Percentiles rank a stretch among this genome's conserved stretches.
Conservation (phyloP, 2,329 filamentous ascomycete species). For the Microdochium nivale region DNA sequence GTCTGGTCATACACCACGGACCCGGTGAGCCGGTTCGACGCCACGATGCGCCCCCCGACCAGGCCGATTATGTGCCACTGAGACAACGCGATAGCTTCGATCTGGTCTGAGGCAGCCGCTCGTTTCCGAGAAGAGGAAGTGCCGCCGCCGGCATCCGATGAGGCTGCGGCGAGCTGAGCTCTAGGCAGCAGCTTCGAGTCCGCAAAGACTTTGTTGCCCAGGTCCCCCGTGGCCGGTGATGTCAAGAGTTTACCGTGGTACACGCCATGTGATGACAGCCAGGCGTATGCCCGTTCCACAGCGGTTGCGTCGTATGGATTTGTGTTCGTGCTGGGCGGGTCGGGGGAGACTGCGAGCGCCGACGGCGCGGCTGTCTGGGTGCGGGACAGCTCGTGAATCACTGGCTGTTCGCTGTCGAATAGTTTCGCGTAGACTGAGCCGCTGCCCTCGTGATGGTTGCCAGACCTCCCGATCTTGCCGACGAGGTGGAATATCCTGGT, state of each 20-base stretch:
- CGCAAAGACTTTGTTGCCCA: conserved; percentile 67
- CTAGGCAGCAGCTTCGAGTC: conserved; percentile 71
- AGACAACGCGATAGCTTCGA: conserved; percentile 75
- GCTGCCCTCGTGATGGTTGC: conserved; percentile 64
- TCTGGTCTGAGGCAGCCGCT: conserved; percentile 59
- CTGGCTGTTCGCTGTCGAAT: conserved; percentile 79
- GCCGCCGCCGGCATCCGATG: conserved; percentile 54
- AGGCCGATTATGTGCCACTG: conserved; percentile 89
- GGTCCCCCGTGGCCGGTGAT: conserved; percentile 47
- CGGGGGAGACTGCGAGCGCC: conserved; percentile 67
- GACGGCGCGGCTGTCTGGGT: conserved; percentile 53
- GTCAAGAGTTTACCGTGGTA: conserved; percentile 75
- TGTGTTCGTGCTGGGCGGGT: conserved; percentile 42
- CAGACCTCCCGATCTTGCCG: conserved; percentile 58
- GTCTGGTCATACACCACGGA: conserved; percentile 80
- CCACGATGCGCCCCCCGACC: conserved; percentile 74
- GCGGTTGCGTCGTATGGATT: conserved; percentile 45
- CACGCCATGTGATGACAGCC: conserved; percentile 81
- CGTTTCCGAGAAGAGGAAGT: conserved; percentile 46
- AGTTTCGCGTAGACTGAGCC: conserved; percentile 79
- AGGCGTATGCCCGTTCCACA: conserved; percentile 72
- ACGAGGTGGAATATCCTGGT: conserved; percentile 72
- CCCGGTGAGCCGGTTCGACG: conserved; percentile 79
- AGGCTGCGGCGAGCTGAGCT: conserved; percentile 55
- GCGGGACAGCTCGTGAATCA: conserved; percentile 62